These are phyloP conservation scores for Fusarium devonianum DNA, from an alignment of 2,329 filamentous ascomycete genomes.

Conservation along the genomic window DNA sequence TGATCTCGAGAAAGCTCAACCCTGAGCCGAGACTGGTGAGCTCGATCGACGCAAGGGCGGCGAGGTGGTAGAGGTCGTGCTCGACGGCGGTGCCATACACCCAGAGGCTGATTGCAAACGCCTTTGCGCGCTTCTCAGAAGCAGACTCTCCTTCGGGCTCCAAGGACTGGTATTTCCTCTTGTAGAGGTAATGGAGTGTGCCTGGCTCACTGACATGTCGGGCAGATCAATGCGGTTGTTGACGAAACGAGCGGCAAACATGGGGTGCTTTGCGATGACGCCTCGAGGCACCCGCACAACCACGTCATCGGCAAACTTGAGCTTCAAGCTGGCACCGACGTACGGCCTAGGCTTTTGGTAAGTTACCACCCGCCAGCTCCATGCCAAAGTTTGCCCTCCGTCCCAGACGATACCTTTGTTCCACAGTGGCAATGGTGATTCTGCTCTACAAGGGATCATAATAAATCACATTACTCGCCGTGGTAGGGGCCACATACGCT, in stretches of 20 bases:
- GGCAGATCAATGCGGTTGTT: neutral
- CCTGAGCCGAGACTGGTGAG: neutral
- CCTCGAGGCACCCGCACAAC: neutral
- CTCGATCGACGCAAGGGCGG: neutral
- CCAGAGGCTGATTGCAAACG: neutral
- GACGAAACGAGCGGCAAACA: neutral
- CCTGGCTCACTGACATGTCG: neutral
- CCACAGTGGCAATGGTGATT: constrained; percentile 17
- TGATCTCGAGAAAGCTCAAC: neutral
- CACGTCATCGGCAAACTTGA: neutral
- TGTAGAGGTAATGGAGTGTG: constrained; percentile 4
- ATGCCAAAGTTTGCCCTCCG: constrained; percentile 8
- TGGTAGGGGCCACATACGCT: constrained; percentile 3
- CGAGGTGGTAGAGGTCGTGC: neutral
- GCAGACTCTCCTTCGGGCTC: neutral
- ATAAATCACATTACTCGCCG: constrained; percentile 36
- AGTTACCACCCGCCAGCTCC: constrained; percentile 11
- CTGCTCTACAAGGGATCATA: constrained; percentile 28
- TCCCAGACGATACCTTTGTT: constrained; percentile 11
- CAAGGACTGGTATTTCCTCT: neutral
- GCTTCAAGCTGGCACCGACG: neutral
- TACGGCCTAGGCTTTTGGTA: neutral
- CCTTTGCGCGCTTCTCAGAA: neutral
- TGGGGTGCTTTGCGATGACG: neutral
- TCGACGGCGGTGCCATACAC: neutral